A percentile compares a stretch with the other conserved stretches of the same genome.
These are phyloP conservation scores for Mucor ambiguus DNA, from an alignment of 371 early-diverging fungal species.

Conservation along the genomic window DNA sequence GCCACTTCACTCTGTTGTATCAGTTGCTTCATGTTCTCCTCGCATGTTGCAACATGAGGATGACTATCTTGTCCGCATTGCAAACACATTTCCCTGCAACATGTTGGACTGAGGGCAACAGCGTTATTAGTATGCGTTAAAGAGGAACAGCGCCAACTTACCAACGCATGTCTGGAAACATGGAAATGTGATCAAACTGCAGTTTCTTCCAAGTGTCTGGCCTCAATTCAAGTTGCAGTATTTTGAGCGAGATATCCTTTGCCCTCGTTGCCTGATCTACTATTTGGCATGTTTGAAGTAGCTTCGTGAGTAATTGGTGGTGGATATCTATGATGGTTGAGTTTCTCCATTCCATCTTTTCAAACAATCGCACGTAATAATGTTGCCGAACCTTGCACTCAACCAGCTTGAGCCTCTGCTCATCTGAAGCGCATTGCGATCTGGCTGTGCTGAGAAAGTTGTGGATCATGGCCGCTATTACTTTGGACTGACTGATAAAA, in stretches of 20 bases:
- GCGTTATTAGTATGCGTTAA: not conserved
- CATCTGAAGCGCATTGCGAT: not conserved
- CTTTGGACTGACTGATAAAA: not conserved
- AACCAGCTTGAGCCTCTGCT: not conserved
- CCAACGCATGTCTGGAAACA: conserved; percentile 60
- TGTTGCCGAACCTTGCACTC: not conserved
- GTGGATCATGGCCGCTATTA: not conserved
- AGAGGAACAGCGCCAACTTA: conserved; percentile 24
- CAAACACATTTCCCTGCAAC: conserved; percentile 51
- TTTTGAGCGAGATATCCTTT: conserved; percentile 36
- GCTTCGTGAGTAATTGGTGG: conserved; percentile 20
- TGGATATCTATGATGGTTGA: conserved; percentile 32
- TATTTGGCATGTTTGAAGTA: conserved; percentile 13
- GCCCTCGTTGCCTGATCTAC: conserved; percentile 5
- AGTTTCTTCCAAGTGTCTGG: conserved; percentile 69
- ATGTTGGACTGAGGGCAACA: conserved; percentile 33
- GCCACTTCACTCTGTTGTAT: conserved; percentile 15
- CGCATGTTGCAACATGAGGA: conserved; percentile 41
- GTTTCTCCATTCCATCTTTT: conserved; percentile 35
- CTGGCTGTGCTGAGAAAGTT: not conserved
- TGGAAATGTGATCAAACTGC: conserved; percentile 67
- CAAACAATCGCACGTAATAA: conserved; percentile 12
- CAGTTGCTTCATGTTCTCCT: conserved; percentile 46
- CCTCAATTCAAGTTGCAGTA: conserved; percentile 58
- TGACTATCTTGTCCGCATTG: conserved; percentile 65